These are phyloP conservation scores for Gastrolobium bilobum DNA, from an alignment of 306 rosid species.

Conservation along the genomic window DNA sequence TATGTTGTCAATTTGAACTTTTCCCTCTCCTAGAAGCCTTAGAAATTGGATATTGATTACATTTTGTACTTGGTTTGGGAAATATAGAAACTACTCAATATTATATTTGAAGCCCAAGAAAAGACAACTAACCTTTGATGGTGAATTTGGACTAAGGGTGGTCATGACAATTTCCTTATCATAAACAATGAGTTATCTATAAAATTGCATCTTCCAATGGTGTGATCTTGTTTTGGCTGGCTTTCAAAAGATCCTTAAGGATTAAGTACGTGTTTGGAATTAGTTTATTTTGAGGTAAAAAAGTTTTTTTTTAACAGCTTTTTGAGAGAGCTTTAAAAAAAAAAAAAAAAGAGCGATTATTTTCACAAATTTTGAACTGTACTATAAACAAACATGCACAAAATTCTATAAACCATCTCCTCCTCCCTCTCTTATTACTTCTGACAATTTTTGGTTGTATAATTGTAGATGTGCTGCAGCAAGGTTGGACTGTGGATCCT, in stretches of 20 bases:
- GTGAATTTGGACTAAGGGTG: conserved; percentile 11
- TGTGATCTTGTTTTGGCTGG: conserved; percentile 9
- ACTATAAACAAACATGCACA: no score
- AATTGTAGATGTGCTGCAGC: conserved; percentile 67
- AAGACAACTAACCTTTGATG: not conserved
- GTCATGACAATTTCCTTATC: not conserved
- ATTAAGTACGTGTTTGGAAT: not conserved
- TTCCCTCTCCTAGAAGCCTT: conserved; percentile 3
- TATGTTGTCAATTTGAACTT: not conserved
- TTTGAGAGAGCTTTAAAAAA: no score
- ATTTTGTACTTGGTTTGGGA: conserved; percentile 3
- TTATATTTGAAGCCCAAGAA: not conserved
- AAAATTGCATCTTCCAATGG: not conserved
- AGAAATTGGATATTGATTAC: conserved; percentile 22
- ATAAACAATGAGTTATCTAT: conserved; percentile 9
- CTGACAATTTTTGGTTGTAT: conserved; percentile 28
- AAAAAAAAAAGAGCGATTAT: no score
- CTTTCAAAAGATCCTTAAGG: not conserved
- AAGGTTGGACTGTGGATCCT: conserved; percentile 84
- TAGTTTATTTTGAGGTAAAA: no score
- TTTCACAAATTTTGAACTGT: no score
- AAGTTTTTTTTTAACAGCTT: no score
- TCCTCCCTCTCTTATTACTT: not conserved
- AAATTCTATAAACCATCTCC: not conserved
- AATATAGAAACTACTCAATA: conserved; percentile 2